Conservation (phyloP, 139 green algal species). For the Trebouxia sp. region DNA sequence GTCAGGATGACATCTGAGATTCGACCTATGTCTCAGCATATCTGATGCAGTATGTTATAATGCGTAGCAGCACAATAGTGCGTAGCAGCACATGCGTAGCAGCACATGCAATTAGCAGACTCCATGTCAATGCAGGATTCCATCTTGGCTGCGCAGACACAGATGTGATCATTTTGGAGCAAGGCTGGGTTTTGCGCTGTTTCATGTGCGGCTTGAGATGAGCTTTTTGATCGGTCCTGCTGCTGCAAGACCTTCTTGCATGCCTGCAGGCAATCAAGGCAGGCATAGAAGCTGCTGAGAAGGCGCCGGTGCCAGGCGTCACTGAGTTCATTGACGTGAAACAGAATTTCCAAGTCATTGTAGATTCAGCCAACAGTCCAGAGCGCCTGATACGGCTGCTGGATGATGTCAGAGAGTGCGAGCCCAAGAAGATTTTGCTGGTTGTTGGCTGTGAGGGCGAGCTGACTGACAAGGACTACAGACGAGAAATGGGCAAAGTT, state of each 20-base stretch:
- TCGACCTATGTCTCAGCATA: background rate
- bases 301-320: constrained; percentile 67
- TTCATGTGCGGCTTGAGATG: too few relatives aligned
- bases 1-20: background rate
- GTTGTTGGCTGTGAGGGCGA: constrained; percentile 88
- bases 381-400: constrained; percentile 69
- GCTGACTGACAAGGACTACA: constrained; percentile 46
- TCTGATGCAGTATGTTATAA: background rate
- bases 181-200: too few relatives aligned
- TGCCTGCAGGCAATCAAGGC: constrained; percentile 61
- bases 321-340: constrained; percentile 88
- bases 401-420: constrained; percentile 58
- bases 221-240: too few relatives aligned
- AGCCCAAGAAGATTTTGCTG: constrained; percentile 68
- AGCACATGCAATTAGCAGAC: too few relatives aligned
- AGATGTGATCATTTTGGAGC: too few relatives aligned
- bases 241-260: background rate
- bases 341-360: constrained; percentile 89
- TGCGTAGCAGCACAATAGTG: too few relatives aligned
- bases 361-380: constrained; percentile 90
- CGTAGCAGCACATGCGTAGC: too few relatives aligned
- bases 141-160: too few relatives aligned
- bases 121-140: background rate
- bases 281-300: constrained; percentile 74
- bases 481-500: constrained; percentile 78